These are phyloP conservation scores for Epicoccum sorghinum DNA, from an alignment of 2,329 filamentous ascomycete genomes.

Conservation along the genomic window DNA sequence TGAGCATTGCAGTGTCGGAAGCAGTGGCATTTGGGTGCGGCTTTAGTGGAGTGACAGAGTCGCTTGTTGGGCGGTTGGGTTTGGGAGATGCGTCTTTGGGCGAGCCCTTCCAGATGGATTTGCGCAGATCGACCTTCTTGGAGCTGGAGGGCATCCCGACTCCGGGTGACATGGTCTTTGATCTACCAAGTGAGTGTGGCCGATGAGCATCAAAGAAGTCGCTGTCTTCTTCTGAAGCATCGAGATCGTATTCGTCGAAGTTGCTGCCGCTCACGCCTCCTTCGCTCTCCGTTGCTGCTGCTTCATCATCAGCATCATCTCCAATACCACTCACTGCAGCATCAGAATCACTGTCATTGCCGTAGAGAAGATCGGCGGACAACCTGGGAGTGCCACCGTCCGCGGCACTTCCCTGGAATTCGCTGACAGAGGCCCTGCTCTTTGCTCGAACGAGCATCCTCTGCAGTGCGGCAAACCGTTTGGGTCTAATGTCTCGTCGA, in stretches of 20 bases:
- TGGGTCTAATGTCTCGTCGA: constrained; percentile 49
- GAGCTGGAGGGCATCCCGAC: constrained; percentile 35
- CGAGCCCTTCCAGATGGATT: constrained; percentile 33
- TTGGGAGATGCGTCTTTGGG: constrained; percentile 19
- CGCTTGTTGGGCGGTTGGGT: constrained; percentile 20
- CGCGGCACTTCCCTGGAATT: constrained; percentile 62
- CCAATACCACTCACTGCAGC: constrained; percentile 43
- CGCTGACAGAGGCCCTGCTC: constrained; percentile 57
- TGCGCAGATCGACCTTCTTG: constrained; percentile 35
- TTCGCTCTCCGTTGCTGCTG: constrained; percentile 38
- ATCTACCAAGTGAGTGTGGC: constrained; percentile 22
- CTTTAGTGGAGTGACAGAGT: constrained; percentile 32
- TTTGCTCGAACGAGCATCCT: constrained; percentile 67
- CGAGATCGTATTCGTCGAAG: constrained; percentile 44
- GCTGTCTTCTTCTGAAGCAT: constrained; percentile 39
- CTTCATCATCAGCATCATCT: constrained; percentile 38
- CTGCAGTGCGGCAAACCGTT: constrained; percentile 64
- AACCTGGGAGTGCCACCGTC: constrained; percentile 77
- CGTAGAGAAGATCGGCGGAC: constrained; percentile 62
- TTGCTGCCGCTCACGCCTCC: constrained; percentile 38
- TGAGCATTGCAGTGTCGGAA: constrained; percentile 38
- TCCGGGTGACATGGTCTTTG: constrained; percentile 29
- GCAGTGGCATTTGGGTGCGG: constrained; percentile 32
- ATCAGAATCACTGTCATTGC: constrained; percentile 26
- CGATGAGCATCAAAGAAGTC: constrained; percentile 15